A percentile compares a stretch with the other conserved stretches of the same genome.
These are phyloP conservation scores for Phialophora macrospora DNA, from an alignment of 2,329 filamentous ascomycete species.

Conservation along the genomic window DNA sequence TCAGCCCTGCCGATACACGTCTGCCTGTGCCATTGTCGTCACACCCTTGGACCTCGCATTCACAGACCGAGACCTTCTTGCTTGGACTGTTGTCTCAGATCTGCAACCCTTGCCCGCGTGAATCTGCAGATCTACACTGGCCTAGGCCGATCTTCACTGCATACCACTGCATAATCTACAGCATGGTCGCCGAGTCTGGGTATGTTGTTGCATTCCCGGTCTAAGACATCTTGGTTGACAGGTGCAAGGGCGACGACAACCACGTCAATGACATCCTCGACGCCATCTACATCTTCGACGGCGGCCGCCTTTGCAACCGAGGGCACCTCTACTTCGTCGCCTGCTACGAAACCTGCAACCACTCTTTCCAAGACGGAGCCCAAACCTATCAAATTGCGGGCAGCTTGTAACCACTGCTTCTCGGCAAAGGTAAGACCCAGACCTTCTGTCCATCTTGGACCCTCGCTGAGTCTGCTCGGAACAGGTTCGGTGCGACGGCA, in stretches of 20 bases:
- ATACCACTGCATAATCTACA: neutral
- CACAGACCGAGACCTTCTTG: neutral
- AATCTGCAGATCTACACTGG: neutral
- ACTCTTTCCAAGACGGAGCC: constrained; percentile 26
- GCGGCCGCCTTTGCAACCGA: constrained; percentile 8
- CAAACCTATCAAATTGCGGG: constrained; percentile 38
- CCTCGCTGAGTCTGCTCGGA: constrained; percentile 17
- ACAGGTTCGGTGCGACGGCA: constrained; percentile 40
- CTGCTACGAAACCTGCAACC: constrained; percentile 17
- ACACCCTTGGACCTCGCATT: neutral
- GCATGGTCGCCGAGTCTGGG: constrained; percentile 26
- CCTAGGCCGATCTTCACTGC: neutral
- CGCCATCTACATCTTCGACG: constrained; percentile 7
- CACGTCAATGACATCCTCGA: constrained; percentile 12
- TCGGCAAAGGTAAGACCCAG: constrained; percentile 36
- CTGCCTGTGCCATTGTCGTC: neutral
- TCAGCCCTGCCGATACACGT: neutral
- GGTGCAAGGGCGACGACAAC: constrained; percentile 28
- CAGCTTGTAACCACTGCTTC: constrained; percentile 40
- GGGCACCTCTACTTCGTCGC: constrained; percentile 9
- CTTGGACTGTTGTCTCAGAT: neutral
- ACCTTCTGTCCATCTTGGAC: neutral
- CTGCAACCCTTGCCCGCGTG: neutral
- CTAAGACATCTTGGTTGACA: constrained; percentile 31
- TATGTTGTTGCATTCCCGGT: constrained; percentile 30